Conservation (phyloP, 768 basidiomycete species). For the Paxillus involutus region DNA sequence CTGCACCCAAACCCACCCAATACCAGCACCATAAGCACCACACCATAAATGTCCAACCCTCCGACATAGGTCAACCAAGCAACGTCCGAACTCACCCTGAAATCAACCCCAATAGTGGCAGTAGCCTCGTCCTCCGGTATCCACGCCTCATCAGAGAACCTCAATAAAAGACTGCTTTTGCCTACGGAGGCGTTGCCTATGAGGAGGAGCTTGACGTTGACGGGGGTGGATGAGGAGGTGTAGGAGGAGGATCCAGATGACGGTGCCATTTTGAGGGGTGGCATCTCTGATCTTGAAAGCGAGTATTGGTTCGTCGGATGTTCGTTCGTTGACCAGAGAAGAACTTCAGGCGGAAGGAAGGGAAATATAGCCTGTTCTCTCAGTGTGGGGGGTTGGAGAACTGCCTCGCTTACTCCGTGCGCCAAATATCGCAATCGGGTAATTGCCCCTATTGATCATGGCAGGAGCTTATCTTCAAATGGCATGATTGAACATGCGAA, state of each 20-base stretch:
- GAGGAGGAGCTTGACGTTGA: constrained; percentile 81
- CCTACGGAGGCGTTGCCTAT: constrained; percentile 92
- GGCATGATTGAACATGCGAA: not conserved
- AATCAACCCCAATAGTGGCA: constrained; percentile 85
- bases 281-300: constrained; percentile 8
- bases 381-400: not conserved
- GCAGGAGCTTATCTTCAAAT: too few species aligned
- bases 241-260: constrained; percentile 21
- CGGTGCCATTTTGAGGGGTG: constrained; percentile 21
- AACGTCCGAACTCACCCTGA: constrained; percentile 57
- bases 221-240: constrained; percentile 27
- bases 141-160: constrained; percentile 98
- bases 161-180: constrained; percentile 84
- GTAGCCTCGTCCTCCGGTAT: constrained; percentile 87
- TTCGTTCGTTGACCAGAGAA: not conserved
- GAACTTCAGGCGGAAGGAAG: not conserved
- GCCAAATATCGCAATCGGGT: constrained; percentile 19
- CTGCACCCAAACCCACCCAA: too few species aligned
- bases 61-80: not conserved
- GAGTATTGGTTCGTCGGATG: too few species aligned
- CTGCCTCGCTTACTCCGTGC: constrained; percentile 23
- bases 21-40: not conserved
- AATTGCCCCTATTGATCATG: too few species aligned
- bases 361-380: not conserved
- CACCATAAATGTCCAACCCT: not conserved